phyloP scores from a whole-genome alignment of 768 basidiomycete species.

The Trametopsis cervina region DNA sequence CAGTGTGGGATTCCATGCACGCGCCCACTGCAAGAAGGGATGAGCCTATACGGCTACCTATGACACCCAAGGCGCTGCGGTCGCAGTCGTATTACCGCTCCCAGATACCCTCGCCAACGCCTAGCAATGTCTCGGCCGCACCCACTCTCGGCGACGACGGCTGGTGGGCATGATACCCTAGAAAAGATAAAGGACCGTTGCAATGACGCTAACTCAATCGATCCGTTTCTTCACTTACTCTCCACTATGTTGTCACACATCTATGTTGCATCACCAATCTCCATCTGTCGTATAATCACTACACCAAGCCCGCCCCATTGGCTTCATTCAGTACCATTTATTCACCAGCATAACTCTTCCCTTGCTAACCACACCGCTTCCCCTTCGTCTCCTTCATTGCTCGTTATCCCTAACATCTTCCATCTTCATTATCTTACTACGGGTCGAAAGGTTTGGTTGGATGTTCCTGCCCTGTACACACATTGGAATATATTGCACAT shows the following conservation, averaged over 20 bases:
- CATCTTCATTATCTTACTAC: no score
- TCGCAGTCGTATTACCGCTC: slow-evolving; percentile 24
- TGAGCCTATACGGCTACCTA: slow-evolving; percentile 36
- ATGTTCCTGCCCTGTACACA: slow-evolving; percentile 11
- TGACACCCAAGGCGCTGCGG: slow-evolving; percentile 24
- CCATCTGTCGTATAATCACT: background rate
- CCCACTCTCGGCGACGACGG: slow-evolving; percentile 70
- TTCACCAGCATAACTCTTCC: background rate
- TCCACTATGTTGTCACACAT: slow-evolving; percentile 1
- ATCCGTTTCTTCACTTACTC: slow-evolving; percentile 1
- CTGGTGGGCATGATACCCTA: slow-evolving; percentile 55
- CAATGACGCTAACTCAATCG: background rate
- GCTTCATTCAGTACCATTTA: slow-evolving; percentile 1
- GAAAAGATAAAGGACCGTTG: slow-evolving; percentile 4
- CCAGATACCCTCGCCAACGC: slow-evolving; percentile 60
- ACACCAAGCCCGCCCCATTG: slow-evolving; percentile 2
- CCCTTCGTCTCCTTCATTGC: slow-evolving; percentile 1
- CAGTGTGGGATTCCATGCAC: slow-evolving; percentile 72
- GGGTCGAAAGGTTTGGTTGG: slow-evolving; percentile 1
- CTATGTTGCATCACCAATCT: slow-evolving; percentile 8
- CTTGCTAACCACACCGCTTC: slow-evolving; percentile 2
- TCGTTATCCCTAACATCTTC: no score
- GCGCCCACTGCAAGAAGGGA: slow-evolving; percentile 30
- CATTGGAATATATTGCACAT: slow-evolving; percentile 18
- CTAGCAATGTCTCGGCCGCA: slow-evolving; percentile 65